phyloP scores from a whole-genome alignment of 768 basidiomycete species.

The Serendipita sp. region DNA sequence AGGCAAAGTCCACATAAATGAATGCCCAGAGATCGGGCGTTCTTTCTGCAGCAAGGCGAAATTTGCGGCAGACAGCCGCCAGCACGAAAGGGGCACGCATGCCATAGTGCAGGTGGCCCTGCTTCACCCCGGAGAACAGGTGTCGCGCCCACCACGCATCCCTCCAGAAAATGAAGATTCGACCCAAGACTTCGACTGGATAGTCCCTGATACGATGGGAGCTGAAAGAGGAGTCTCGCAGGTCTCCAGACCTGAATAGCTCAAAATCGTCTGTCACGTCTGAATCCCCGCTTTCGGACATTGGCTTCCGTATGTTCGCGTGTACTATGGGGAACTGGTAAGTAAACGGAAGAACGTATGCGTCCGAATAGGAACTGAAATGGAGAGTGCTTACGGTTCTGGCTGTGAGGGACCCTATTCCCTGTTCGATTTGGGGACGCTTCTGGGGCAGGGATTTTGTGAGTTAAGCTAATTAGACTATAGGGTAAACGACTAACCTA shows the following conservation, averaged over 20 bases:
- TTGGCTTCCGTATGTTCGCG: not conserved
- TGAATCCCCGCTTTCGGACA: conserved; percentile 2
- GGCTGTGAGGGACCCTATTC: not conserved
- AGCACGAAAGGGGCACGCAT: conserved; percentile 3
- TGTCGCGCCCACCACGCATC: not conserved
- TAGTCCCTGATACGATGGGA: not conserved
- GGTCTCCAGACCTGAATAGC: not conserved
- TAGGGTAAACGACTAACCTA: no score
- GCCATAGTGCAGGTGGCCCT: not conserved
- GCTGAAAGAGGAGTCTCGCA: not conserved
- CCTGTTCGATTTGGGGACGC: not conserved
- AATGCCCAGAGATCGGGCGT: not conserved
- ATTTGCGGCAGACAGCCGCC: not conserved
- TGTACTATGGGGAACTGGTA: not conserved
- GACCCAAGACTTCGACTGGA: not conserved
- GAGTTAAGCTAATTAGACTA: no score
- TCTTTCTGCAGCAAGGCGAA: not conserved
- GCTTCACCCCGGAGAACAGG: not conserved
- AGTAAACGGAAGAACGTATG: not conserved
- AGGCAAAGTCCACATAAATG: not conserved
- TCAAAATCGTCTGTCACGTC: not conserved
- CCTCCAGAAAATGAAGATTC: not conserved
- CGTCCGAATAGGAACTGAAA: no score
- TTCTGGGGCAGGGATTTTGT: no score
- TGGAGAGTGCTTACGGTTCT: no score